A percentile compares a stretch with the other conserved stretches of the same genome.
Conservation (phyloP, 306 rosid species). For the Castanospermum australe region DNA sequence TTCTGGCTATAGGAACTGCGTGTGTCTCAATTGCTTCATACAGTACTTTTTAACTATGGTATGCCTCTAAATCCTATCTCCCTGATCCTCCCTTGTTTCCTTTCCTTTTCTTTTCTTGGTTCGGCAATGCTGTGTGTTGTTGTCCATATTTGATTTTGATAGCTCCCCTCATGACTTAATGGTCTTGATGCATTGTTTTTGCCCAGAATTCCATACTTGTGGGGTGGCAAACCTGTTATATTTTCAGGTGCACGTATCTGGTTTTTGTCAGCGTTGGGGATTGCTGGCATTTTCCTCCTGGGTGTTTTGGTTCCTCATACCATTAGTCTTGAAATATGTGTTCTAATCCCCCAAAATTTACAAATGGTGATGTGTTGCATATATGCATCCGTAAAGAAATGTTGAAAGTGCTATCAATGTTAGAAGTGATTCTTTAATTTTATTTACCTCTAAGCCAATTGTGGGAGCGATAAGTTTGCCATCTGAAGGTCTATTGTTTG, state of each 20-base stretch:
- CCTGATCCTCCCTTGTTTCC: background rate
- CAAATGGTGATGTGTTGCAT: background rate
- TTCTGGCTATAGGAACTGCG: slow-evolving; percentile 71
- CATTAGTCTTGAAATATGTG: background rate
- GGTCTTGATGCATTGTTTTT: background rate
- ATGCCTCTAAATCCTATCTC: slow-evolving; percentile 28
- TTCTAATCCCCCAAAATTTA: background rate
- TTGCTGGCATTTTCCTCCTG: slow-evolving; percentile 12
- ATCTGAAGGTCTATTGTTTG: background rate
- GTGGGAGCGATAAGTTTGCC: slow-evolving; percentile 4
- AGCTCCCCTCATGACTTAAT: background rate
- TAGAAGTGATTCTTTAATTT: slow-evolving; percentile 12
- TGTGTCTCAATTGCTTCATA: slow-evolving; percentile 74
- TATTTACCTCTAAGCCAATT: background rate
- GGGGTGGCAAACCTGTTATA: background rate
- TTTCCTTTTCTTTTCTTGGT: slow-evolving; percentile 8
- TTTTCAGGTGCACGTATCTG: slow-evolving; percentile 2
- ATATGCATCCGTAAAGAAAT: slow-evolving; percentile 10
- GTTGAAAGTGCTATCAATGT: background rate
- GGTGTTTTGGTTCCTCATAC: background rate
- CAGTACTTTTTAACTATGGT: slow-evolving; percentile 74
- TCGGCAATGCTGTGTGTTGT: background rate
- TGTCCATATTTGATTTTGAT: slow-evolving; percentile 5
- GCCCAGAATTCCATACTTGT: background rate
- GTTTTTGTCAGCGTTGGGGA: background rate